phyloP scores from a whole-genome alignment of 495 filamentous ascomycete genomes.

The Hypoxylon subgilvum region DNA sequence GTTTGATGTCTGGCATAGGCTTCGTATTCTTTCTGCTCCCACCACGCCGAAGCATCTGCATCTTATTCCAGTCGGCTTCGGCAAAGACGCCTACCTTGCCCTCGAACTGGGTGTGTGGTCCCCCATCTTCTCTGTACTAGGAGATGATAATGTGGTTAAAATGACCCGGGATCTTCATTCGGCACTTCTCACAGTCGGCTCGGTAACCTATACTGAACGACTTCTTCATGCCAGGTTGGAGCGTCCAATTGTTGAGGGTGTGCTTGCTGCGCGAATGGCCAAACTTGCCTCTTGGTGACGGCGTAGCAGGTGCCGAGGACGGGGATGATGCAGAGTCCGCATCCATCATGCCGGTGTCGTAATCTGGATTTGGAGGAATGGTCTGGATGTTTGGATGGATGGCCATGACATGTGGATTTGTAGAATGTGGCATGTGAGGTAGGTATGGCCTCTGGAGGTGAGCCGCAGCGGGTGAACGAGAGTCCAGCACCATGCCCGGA shows the following conservation, averaged over 20 bases:
- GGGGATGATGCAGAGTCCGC: slow-evolving; percentile 38
- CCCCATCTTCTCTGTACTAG: slow-evolving; percentile 41
- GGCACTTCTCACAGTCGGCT: slow-evolving; percentile 86
- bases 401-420: slow-evolving; percentile 36
- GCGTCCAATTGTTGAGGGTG: slow-evolving; percentile 56
- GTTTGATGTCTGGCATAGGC: not conserved
- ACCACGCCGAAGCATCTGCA: not conserved
- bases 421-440: slow-evolving; percentile 44
- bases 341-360: slow-evolving; percentile 43
- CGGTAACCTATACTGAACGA: slow-evolving; percentile 83
- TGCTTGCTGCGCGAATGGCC: slow-evolving; percentile 55
- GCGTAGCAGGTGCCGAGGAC: slow-evolving; percentile 41
- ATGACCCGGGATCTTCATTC: slow-evolving; percentile 78
- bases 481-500: slow-evolving; percentile 49
- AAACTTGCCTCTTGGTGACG: slow-evolving; percentile 44
- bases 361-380: slow-evolving; percentile 30
- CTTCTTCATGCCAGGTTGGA: slow-evolving; percentile 64
- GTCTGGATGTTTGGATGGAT: slow-evolving; percentile 44
- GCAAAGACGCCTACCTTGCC: not conserved
- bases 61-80: no score
- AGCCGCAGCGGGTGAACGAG: slow-evolving; percentile 23
- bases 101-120: not conserved
- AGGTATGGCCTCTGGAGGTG: slow-evolving; percentile 36
- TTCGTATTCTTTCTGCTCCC: not conserved
- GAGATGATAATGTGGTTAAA: slow-evolving; percentile 80